These are phyloP conservation scores for Diaporthe caulivora DNA, from an alignment of 2,329 filamentous ascomycete species.

Conservation along the genomic window DNA sequence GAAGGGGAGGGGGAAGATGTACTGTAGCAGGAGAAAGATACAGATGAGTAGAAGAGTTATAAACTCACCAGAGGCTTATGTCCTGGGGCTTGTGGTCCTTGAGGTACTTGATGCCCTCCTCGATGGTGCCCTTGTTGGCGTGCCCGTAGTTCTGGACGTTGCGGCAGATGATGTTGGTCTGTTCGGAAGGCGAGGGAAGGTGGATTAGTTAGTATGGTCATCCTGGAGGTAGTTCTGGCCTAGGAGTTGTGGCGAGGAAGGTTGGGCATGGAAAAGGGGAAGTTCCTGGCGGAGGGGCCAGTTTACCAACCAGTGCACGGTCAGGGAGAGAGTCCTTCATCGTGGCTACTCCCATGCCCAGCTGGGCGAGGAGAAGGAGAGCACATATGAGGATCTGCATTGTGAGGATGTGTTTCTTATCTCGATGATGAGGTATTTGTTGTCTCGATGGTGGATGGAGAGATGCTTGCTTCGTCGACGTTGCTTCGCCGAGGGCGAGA, in stretches of 20 bases:
- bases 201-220: not conserved
- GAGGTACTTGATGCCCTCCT: constrained; percentile 13
- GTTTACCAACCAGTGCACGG: not conserved
- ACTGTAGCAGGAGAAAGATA: no score
- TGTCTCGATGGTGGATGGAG: not conserved
- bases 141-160: not conserved
- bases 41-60: no score
- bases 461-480: not conserved
- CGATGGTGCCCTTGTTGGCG: constrained; percentile 16
- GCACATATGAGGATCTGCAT: not conserved
- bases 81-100: no score
- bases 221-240: not conserved
- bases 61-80: no score
- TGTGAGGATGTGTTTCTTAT: not conserved
- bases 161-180: constrained; percentile 21
- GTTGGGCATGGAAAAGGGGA: not conserved
- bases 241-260: no score
- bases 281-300: fast-evolving
- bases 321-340: not conserved
- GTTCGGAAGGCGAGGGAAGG: no score
- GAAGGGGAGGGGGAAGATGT: no score
- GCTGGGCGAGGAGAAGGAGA: not conserved
- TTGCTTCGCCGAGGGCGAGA: not conserved
- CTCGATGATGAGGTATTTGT: not conserved
- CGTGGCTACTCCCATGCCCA: not conserved